Conservation (phyloP, 139 green algal species). For the Chlorella sp. region DNA sequence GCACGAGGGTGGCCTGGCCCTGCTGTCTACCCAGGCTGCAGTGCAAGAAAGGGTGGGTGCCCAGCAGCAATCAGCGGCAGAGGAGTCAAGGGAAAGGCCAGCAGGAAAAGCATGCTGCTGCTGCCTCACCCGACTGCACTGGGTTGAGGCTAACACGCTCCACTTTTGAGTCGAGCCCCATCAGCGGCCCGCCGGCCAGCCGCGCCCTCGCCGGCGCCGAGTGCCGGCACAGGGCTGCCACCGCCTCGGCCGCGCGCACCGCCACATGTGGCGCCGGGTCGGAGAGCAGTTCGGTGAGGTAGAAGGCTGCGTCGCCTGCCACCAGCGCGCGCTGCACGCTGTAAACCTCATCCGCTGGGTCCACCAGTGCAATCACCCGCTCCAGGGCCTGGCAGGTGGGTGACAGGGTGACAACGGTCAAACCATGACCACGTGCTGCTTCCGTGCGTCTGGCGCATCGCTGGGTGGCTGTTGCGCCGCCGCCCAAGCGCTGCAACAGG, state of each 20-base stretch:
- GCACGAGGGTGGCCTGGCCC: no score
- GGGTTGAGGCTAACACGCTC: slow-evolving; percentile 40
- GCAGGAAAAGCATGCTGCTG: neutral
- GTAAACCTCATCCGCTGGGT: slow-evolving; percentile 32
- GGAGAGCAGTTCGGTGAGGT: slow-evolving; percentile 30
- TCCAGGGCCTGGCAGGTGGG: slow-evolving; percentile 23
- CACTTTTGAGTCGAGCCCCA: slow-evolving; percentile 19
- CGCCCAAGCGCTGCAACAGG: no score
- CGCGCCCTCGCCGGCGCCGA: slow-evolving; percentile 12
- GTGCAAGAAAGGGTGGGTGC: no score
- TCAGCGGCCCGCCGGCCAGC: slow-evolving; percentile 4
- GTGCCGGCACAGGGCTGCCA: slow-evolving; percentile 34
- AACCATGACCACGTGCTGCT: no score
- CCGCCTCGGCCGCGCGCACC: slow-evolving; percentile 16
- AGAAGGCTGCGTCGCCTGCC: slow-evolving; percentile 27
- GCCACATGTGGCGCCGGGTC: slow-evolving; percentile 13
- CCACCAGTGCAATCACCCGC: neutral
- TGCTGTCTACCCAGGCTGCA: neutral
- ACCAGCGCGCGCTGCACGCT: slow-evolving; percentile 25
- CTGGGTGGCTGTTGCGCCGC: no score
- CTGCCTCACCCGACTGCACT: slow-evolving; percentile 25
- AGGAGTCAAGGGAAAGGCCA: neutral
- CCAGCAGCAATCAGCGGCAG: no score
- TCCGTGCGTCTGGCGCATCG: no score
- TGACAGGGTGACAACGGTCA: no score